Evolutionary conservation across 768 basidiomycete species (phyloP).

Genomic region (Pulveroboletus ravenelii): DNA sequence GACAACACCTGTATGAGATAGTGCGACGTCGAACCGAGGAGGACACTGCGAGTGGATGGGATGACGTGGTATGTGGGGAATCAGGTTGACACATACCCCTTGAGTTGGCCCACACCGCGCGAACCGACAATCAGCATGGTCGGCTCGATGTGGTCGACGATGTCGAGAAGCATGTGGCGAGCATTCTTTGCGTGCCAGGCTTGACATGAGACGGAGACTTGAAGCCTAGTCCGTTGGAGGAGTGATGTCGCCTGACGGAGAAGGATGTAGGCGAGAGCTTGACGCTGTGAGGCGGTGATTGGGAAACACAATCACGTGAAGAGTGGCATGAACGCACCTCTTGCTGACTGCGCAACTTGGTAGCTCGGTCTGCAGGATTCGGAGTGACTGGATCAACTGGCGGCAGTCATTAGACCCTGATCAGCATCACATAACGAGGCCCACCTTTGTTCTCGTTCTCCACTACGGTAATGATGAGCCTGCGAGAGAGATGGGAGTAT

Average conservation of each 20-base stretch:
- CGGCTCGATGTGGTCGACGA: conserved; percentile 84
- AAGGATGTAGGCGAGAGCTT: conserved; percentile 83
- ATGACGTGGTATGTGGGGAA: neutral
- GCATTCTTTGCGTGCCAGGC: conserved; percentile 98
- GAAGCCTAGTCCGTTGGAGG: conserved; percentile 83
- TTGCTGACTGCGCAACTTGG: conserved; percentile 84
- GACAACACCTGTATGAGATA: conserved; percentile 75
- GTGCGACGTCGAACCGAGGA: conserved; percentile 92
- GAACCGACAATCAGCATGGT: conserved; percentile 94
- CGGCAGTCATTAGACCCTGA: conserved; percentile 3
- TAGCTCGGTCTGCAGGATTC: conserved; percentile 66
- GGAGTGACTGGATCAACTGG: conserved; percentile 66
- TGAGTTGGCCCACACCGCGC: conserved; percentile 82
- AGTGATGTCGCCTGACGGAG: conserved; percentile 85
- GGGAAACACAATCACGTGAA: conserved; percentile 8
- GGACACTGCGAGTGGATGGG: conserved; percentile 48
- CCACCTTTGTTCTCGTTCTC: conserved; percentile 89
- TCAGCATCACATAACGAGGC: conserved; percentile 14
- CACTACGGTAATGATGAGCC: conserved; percentile 82
- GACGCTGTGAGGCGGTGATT: conserved; percentile 50
- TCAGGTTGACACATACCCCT: conserved; percentile 53
- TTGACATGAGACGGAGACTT: conserved; percentile 86
- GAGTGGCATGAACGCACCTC: conserved; percentile 51
- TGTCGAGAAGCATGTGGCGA: conserved; percentile 85
- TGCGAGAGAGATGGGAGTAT: conserved; percentile 15